Base-by-base conservation (phyloP, 495 filamentous ascomycete species). In the Alectoria sarmentosa region DNA sequence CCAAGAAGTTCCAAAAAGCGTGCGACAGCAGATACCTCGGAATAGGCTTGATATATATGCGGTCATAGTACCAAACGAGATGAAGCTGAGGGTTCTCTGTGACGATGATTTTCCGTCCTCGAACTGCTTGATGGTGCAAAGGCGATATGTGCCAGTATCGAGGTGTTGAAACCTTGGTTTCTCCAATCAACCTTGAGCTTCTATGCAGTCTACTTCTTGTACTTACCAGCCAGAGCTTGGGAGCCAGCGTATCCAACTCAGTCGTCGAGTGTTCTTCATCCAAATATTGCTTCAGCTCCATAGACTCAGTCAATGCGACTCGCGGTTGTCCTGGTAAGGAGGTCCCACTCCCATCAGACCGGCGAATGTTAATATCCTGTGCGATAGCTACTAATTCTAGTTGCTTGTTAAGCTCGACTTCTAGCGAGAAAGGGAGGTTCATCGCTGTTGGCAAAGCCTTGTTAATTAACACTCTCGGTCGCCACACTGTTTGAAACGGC, bases 1-100 rank as follows among this genome's bases (percentile, higher is more conserved):
- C 66, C 42, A 74, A 60, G 0, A 55, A 5, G n/a, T 62, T 9
- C 80, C 82, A 86, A 66, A 86, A 84, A 4, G 64, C 69, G 17
- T 69, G 58, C 1, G 71, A 74, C 19, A 80, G 74, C 3, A 86
- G 77, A 62, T 76, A 85, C 19, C 62, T 26, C 0, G 84, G 84
- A 0, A 87, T 59, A 1, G 83, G 83, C 61, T 86, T 87, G 61
- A 87, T 72, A 69, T 76, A 84, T 32, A 86, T 78, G 4, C 71
- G 65, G 21, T 74, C 65, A 23, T 80, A 66, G 38, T 71, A 67
- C 84, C 82, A 87, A 9, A 86, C 75, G 0, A 86, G 76, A 65
- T 88, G 84, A 17, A 86, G 70, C 4, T 74, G 69, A 0, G 76
- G 72, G 38, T 81, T 63, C 59, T 88, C 82, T 3, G 74, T 75